Conservation (phyloP, 805 yeast species). For the Kodamaea sagamina region DNA sequence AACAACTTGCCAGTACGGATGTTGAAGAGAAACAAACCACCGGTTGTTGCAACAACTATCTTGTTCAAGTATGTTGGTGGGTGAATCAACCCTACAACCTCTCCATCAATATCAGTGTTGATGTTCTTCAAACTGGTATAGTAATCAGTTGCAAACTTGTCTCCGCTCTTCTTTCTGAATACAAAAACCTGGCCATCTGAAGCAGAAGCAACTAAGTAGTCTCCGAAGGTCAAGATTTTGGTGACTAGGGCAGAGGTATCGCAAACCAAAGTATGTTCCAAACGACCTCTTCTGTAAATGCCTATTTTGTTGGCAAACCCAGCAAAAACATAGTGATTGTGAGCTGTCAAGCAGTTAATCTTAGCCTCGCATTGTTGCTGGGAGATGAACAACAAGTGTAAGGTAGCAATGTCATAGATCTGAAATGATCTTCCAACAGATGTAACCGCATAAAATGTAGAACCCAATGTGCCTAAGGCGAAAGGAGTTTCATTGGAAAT, state of each 20-base stretch:
- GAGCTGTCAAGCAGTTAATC: slow-evolving; percentile 74
- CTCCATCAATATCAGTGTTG: slow-evolving; percentile 64
- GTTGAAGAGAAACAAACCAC: slow-evolving; percentile 64
- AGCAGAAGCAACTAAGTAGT: slow-evolving; percentile 61
- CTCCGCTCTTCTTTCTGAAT: slow-evolving; percentile 50
- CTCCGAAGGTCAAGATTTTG: slow-evolving; percentile 71
- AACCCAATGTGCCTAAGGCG: slow-evolving; percentile 85
- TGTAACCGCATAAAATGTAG: slow-evolving; percentile 83
- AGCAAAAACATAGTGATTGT: slow-evolving; percentile 81
- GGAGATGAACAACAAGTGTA: slow-evolving; percentile 84
- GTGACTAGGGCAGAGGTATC: slow-evolving; percentile 41
- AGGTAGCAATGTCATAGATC: slow-evolving; percentile 85
- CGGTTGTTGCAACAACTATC: slow-evolving; percentile 76
- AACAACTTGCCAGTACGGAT: slow-evolving; percentile 74
- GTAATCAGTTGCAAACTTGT: slow-evolving; percentile 57
- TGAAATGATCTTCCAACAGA: slow-evolving; percentile 89
- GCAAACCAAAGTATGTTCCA: slow-evolving; percentile 47
- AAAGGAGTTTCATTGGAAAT: slow-evolving; percentile 87
- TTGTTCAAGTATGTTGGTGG: slow-evolving; percentile 93
- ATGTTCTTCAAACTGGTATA: slow-evolving; percentile 62
- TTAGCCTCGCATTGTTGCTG: slow-evolving; percentile 69
- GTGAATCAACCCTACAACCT: slow-evolving; percentile 68
- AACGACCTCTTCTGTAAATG: slow-evolving; percentile 76
- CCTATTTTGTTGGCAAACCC: slow-evolving; percentile 73
- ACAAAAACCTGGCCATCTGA: slow-evolving; percentile 48